These are phyloP conservation scores for Trametopsis cervina DNA, from an alignment of 768 basidiomycete species.

Conservation along the genomic window DNA sequence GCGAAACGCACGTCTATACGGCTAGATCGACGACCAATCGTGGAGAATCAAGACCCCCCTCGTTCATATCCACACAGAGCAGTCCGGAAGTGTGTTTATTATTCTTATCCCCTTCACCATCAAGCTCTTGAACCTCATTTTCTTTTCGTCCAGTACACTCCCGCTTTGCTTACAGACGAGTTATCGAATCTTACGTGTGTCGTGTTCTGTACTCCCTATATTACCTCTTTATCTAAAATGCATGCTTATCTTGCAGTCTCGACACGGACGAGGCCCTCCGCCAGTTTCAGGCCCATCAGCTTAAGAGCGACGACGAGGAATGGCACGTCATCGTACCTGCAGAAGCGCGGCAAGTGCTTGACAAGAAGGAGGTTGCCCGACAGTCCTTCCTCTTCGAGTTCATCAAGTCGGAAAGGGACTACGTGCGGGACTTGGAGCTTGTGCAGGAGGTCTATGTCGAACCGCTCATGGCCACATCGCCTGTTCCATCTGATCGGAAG, in stretches of 20 bases:
- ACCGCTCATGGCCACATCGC: conserved; percentile 50
- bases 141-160: conserved; percentile 11
- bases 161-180: conserved; percentile 16
- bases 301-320: conserved; percentile 65
- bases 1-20: conserved; percentile 14
- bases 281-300: conserved; percentile 60
- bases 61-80: conserved; percentile 17
- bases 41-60: conserved; percentile 23
- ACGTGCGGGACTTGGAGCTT: conserved; percentile 72
- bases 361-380: conserved; percentile 72
- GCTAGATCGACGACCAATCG: conserved; percentile 13
- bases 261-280: conserved; percentile 56
- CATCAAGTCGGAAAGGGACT: conserved; percentile 84
- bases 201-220: neutral
- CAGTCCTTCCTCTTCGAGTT: conserved; percentile 88
- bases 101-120: conserved; percentile 7
- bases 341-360: conserved; percentile 64
- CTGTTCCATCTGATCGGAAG: conserved; percentile 56
- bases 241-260: conserved; percentile 33
- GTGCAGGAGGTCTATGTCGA: conserved; percentile 70
- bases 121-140: conserved; percentile 5
- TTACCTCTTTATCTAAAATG: neutral
- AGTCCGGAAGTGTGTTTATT: conserved; percentile 21
- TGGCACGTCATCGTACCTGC: conserved; percentile 78
- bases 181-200: conserved; percentile 21